phyloP scores from a whole-genome alignment of 306 rosid genomes.

The Castanea mollissima region DNA sequence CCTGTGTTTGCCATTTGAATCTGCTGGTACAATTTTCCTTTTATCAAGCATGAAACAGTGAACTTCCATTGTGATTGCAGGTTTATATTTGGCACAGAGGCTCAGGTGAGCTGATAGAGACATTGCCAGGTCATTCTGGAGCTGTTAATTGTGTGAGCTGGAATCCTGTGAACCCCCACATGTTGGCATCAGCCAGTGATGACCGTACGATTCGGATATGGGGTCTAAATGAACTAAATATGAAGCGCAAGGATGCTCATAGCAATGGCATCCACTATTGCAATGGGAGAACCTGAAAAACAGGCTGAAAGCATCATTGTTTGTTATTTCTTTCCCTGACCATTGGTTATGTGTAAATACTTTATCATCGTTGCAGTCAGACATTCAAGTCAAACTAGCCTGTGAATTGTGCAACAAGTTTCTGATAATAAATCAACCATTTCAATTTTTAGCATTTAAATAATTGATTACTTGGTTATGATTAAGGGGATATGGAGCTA shows the following conservation, averaged over 20 bases:
- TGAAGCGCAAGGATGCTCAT: constrained; percentile 51
- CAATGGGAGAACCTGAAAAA: constrained; percentile 70
- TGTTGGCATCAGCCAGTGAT: constrained; percentile 97
- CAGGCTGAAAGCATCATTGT: constrained; percentile 28
- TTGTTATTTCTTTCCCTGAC: constrained; percentile 44
- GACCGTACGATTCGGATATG: constrained; percentile 93
- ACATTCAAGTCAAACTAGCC: constrained; percentile 72
- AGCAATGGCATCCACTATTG: constrained; percentile 81
- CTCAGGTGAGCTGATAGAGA: constrained; percentile 68
- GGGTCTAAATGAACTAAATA: constrained; percentile 69
- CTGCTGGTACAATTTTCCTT: background rate
- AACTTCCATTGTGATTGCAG: constrained; percentile 39
- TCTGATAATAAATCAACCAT: constrained; percentile 50
- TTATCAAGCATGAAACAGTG: constrained; percentile 8
- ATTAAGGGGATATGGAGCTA: background rate
- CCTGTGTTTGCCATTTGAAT: background rate
- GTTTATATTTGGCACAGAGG: constrained; percentile 89
- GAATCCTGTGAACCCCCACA: constrained; percentile 93
- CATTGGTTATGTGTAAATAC: constrained; percentile 82
- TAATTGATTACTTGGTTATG: background rate
- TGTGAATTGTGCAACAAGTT: constrained; percentile 54
- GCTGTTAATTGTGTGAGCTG: constrained; percentile 94
- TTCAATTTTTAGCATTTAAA: constrained; percentile 9
- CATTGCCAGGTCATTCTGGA: constrained; percentile 91
- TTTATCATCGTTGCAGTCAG: constrained; percentile 47